A percentile compares a stretch with the other conserved stretches of the same genome.
Conservation (phyloP, 2,329 filamentous ascomycete genomes). For the Verticillium zaregamsianum region DNA sequence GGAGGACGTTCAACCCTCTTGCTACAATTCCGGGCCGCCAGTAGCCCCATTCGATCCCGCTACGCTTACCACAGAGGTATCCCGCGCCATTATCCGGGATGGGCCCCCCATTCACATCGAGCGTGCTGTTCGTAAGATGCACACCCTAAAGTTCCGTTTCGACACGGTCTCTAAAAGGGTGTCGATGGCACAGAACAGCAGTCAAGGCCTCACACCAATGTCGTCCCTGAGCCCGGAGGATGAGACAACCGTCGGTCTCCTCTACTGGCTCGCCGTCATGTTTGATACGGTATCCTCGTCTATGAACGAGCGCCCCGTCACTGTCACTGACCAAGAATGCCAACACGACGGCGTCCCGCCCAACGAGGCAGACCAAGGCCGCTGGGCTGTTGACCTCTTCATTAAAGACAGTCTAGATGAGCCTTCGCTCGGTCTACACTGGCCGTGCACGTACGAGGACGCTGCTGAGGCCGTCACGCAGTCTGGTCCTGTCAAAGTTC, state of each 20-base stretch:
- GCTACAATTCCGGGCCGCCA: neutral
- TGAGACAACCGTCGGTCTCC: constrained; percentile 42
- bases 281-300: constrained; percentile 53
- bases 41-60: neutral
- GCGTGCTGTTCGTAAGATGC: constrained; percentile 32
- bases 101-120: constrained; percentile 30
- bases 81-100: constrained; percentile 16
- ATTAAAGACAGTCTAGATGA: constrained; percentile 25
- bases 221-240: constrained; percentile 17
- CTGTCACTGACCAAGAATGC: constrained; percentile 35
- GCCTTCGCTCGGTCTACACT: constrained; percentile 27
- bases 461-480: constrained; percentile 45
- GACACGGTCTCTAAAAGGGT: constrained; percentile 15
- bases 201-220: neutral
- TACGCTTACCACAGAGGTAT: constrained; percentile 5
- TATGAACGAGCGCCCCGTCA: constrained; percentile 36
- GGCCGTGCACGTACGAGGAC: constrained; percentile 51
- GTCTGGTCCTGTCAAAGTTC: constrained; percentile 54
- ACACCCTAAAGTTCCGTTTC: constrained; percentile 29
- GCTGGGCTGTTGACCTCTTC: constrained; percentile 29
- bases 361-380: constrained; percentile 6
- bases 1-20: neutral
- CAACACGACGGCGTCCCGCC: constrained; percentile 25
- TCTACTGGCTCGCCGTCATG: constrained; percentile 58
- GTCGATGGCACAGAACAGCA: neutral